Conservation (phyloP, 1,284 basidiomycete genomes). For the Rhodotorula sp. region DNA sequence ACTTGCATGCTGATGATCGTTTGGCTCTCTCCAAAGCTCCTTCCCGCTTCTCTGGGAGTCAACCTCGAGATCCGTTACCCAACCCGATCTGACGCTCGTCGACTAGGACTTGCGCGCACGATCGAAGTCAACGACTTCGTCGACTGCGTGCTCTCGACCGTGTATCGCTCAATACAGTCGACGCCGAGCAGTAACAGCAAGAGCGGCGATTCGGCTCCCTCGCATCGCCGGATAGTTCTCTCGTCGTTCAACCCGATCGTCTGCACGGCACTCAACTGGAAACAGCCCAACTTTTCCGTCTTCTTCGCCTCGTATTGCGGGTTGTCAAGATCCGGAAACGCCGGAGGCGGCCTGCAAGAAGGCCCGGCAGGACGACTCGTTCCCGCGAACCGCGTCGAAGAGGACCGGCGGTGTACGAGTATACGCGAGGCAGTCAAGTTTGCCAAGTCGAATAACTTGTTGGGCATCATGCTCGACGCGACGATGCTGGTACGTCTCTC, state of each 20-base stretch:
- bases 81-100: constrained; percentile 54
- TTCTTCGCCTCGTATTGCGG: constrained; percentile 90
- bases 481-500: constrained; percentile 67
- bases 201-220: background rate
- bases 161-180: constrained; percentile 60
- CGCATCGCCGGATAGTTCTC: constrained; percentile 62
- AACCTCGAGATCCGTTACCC: constrained; percentile 74
- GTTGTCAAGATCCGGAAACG: constrained; percentile 51
- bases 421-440: constrained; percentile 91
- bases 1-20: background rate
- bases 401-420: constrained; percentile 61
- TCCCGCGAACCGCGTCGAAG: constrained; percentile 52
- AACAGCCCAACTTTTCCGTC: constrained; percentile 98
- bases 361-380: constrained; percentile 43
- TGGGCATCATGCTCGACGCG: constrained; percentile 90
- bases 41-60: constrained; percentile 71
- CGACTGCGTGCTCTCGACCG: constrained; percentile 73
- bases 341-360: constrained; percentile 13
- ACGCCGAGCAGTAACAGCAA: background rate
- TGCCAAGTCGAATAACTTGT: constrained; percentile 85
- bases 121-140: constrained; percentile 75
- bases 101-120: constrained; percentile 49
- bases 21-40: constrained; percentile 53
- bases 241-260: constrained; percentile 83
- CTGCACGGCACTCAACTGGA: constrained; percentile 92